Evolutionary conservation across 352 stramenopile genomes (phyloP), one percentile per base, ranked within the genome.

Genomic region (Phytophthora capsici): DNA sequence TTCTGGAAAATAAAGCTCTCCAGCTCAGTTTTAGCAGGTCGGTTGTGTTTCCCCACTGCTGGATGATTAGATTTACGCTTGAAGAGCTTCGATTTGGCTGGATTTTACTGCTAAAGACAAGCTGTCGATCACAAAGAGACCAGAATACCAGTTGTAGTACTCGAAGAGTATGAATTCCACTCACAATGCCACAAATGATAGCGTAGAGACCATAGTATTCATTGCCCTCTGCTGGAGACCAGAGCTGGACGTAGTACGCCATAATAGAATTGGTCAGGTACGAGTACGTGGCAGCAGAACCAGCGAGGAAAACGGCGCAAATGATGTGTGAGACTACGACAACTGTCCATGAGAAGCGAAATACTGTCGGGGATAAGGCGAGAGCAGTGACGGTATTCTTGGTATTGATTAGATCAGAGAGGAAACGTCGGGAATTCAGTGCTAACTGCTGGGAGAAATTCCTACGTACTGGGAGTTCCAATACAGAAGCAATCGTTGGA

Each of bases 241-340:
- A 56, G 1, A 56, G 32, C 5, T 25, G 48, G 5, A 40, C 48
- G 37, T 34, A 56, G 44, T 55, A 43, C 17, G 8, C 10, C 47
- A 55, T 55, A 10, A 55, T 32, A 9, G 30, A 12, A 8, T 12
- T 45, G 37, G 48, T 56, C 9, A 56, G 16, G 38, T 45, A 56
- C 48, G n/a, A 20, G 36, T 41, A 41, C 32, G 48, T n/a, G 7
- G 25, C 9, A 22, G 19, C 48, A n/a, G 48, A 22, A 9, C n/a
- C 20, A 23, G 13, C 20, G 2, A 56, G 20, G 13, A 56, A 56
- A 10, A 19, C 8, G 20, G 12, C 32, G 22, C 48, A 56, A 5
- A 34, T 2, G 1, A 53, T 6, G 25, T 53, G 46, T 6, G 26
- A 8, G 14, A 19, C 36, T 14, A 41, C 14, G 8, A 41, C n/a